A percentile compares a stretch with the other conserved stretches of the same genome.
Conservation (phyloP, 139 green algal species). For the Micractinium conductrix region DNA sequence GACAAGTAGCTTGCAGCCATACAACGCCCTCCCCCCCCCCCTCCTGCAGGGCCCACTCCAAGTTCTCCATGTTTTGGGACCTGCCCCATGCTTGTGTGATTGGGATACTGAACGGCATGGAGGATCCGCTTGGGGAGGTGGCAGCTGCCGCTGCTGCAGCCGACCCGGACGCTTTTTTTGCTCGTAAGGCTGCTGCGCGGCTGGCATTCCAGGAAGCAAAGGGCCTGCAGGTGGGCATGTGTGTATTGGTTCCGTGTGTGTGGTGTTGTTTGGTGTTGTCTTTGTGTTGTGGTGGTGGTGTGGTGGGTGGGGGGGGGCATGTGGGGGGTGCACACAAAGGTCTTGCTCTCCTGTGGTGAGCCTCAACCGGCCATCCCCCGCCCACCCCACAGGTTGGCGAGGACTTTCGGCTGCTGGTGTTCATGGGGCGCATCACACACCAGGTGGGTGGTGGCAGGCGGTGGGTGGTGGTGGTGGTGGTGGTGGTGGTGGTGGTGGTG, state of each 20-base stretch:
- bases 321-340: too few relatives aligned
- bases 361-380: not conserved
- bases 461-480: too few relatives aligned
- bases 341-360: too few relatives aligned
- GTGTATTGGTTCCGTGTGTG: too few relatives aligned
- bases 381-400: not conserved
- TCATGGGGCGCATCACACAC: conserved; percentile 55
- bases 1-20: too few relatives aligned
- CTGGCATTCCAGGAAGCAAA: conserved; percentile 32
- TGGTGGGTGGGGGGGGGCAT: too few relatives aligned
- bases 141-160: not conserved
- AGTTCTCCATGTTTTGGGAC: conserved; percentile 50
- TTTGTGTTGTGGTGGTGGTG: too few relatives aligned
- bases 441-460: too few relatives aligned
- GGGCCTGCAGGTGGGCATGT: conserved; percentile 37
- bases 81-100: conserved; percentile 8
- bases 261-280: too few relatives aligned
- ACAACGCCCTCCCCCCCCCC: too few relatives aligned
- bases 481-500: too few relatives aligned
- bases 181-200: conserved; percentile 39
- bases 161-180: conserved; percentile 27
- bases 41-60: too few relatives aligned
- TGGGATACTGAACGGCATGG: conserved; percentile 43
- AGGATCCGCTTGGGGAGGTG: not conserved
- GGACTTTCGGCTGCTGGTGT: conserved; percentile 36